phyloP scores from a whole-genome alignment of 164 flowering plant species.

The Vitis rotundifolia region DNA sequence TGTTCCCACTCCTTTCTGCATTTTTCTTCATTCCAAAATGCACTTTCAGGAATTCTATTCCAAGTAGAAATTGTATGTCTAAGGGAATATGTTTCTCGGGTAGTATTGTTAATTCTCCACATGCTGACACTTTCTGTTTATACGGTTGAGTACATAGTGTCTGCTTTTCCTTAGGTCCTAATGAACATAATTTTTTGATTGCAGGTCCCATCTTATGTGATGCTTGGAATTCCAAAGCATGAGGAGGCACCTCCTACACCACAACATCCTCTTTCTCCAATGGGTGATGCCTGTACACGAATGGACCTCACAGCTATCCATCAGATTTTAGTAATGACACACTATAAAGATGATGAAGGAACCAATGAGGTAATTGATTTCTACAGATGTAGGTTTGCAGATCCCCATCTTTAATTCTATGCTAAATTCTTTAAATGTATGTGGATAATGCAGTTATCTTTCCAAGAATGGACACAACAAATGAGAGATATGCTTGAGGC shows the following conservation, averaged over 20 bases:
- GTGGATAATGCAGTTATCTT: slow-evolving; percentile 62
- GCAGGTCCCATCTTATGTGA: slow-evolving; percentile 85
- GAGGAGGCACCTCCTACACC: slow-evolving; percentile 85
- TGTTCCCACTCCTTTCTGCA: too few relatives aligned
- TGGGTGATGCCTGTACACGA: slow-evolving; percentile 95
- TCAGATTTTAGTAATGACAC: slow-evolving; percentile 76
- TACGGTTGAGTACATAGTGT: not conserved
- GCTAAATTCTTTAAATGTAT: slow-evolving; percentile 5
- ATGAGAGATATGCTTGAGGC: slow-evolving; percentile 97
- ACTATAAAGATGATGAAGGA: slow-evolving; percentile 96
- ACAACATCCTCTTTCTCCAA: slow-evolving; percentile 78
- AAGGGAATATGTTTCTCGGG: too few relatives aligned
- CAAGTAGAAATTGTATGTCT: too few relatives aligned
- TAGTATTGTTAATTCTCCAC: too few relatives aligned
- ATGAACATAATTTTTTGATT: slow-evolving; percentile 5
- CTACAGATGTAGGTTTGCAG: not conserved
- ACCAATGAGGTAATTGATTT: slow-evolving; percentile 78
- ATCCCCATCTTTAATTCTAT: not conserved
- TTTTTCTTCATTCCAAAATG: too few relatives aligned
- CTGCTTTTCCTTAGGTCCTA: not conserved
- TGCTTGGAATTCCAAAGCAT: slow-evolving; percentile 84
- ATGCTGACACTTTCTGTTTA: too few relatives aligned
- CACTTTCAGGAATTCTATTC: too few relatives aligned
- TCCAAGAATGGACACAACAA: slow-evolving; percentile 99
- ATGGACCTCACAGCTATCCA: slow-evolving; percentile 98